Conservation (phyloP, 495 filamentous ascomycete species). For the Penicillium manginii region DNA sequence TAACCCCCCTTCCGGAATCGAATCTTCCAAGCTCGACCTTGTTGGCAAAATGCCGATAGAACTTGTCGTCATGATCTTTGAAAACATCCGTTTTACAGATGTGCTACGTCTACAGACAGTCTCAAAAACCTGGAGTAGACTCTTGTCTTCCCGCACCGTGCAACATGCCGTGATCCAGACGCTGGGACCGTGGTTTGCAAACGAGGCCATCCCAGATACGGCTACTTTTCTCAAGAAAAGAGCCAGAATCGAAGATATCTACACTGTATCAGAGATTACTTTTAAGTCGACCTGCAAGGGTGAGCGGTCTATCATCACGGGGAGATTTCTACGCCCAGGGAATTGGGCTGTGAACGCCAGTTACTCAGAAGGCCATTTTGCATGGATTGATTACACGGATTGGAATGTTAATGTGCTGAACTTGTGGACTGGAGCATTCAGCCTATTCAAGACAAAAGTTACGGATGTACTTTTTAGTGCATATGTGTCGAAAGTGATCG, state of each 20-base stretch:
- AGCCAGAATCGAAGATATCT: not conserved
- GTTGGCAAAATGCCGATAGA: conserved; percentile 38
- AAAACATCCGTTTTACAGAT: conserved; percentile 30
- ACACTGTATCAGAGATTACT: not conserved
- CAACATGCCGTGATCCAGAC: conserved; percentile 17
- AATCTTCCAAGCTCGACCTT: conserved; percentile 31
- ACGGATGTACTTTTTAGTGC: too few relatives aligned
- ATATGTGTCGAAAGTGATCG: too few relatives aligned
- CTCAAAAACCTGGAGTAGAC: conserved; percentile 35
- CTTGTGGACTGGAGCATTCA: too few relatives aligned
- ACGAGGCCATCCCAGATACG: not conserved
- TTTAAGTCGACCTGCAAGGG: too few relatives aligned
- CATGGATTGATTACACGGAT: too few relatives aligned
- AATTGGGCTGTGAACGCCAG: too few relatives aligned
- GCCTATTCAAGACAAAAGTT: too few relatives aligned
- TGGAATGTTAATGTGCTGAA: too few relatives aligned
- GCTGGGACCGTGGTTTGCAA: not conserved
- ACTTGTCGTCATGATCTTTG: conserved; percentile 28
- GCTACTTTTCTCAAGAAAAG: not conserved
- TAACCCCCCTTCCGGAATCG: too few relatives aligned
- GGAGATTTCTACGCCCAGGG: too few relatives aligned
- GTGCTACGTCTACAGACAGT: conserved; percentile 35
- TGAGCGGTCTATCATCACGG: too few relatives aligned
- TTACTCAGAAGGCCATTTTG: too few relatives aligned
- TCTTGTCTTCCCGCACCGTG: conserved; percentile 31